Evolutionary conservation across 768 basidiomycete genomes (phyloP), one percentile per base, ranked within the genome.

Genomic region (Russula emetica): DNA sequence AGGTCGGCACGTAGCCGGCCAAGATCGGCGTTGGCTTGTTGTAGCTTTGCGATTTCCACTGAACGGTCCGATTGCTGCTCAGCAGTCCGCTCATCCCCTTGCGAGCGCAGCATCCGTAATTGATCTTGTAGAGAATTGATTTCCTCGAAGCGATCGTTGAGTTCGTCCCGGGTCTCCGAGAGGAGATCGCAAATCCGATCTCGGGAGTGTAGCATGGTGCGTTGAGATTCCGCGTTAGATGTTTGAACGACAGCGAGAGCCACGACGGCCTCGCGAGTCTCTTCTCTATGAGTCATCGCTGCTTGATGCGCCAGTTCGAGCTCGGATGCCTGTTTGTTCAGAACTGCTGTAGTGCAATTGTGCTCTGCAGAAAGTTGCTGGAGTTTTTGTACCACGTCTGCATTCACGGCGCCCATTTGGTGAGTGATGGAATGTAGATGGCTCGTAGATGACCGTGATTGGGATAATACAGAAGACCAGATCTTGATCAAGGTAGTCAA

Each of bases 401-500:
- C 22, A 13, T 52, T 51, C 18, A 50, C 24, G 2, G 54, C 47
- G 10, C 36, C 50, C 20, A 44, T 56, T 28, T 55, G 61, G n/a
- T 30, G 34, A 24, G 59, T 22, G n/a, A 30, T 36, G 6, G 61
- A 10, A 22, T 36, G 47, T 5, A 63, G 60, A 16, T 26, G 55
- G 1, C 14, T 20, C 20, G 44, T 34, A 34, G 62, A 52, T 22
- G 38, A 50, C 20, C 62, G 62, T 18, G 67, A 62, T 32, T 61
- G 44, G 14, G 50, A 36, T 30, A 69, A 58, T 2, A 66, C 40
- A 9, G 62, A 61, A 28, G 71, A 61, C 40, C 72, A 67, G 26
- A 71, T 62, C 14, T 60, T 51, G 14, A 76, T 70, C 64, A 74
- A 38, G 2, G 70, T 60, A 22, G 68, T 62, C 20, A 72, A 50